phyloP scores from a whole-genome alignment of 208 protist genomes.

The Kentomonas sorsogonicus region DNA sequence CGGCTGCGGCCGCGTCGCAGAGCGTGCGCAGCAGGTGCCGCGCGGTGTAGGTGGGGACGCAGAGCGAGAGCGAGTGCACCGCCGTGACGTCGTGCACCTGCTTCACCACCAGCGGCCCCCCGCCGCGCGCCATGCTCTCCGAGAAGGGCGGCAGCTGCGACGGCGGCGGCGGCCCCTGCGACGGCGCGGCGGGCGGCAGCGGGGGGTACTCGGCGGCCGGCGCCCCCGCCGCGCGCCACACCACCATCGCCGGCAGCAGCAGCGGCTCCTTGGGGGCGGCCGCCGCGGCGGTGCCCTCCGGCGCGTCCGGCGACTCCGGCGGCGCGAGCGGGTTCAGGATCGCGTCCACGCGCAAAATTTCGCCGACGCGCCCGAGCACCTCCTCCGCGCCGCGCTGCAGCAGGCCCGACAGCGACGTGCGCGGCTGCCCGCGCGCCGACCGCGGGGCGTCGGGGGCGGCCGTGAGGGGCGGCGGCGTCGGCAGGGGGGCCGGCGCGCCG shows the following conservation, averaged over 20 bases:
- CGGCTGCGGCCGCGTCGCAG: constrained; percentile 16
- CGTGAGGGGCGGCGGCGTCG: not conserved
- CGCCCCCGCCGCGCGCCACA: constrained; percentile 28
- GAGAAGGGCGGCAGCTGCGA: constrained; percentile 19
- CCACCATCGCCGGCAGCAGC: constrained; percentile 29
- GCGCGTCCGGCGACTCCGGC: constrained; percentile 9
- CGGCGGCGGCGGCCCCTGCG: constrained; percentile 16
- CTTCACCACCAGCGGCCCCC: constrained; percentile 66
- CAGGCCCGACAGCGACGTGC: constrained; percentile 22
- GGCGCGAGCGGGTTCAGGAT: constrained; percentile 28
- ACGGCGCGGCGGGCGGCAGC: constrained; percentile 23
- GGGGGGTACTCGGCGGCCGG: constrained; percentile 34
- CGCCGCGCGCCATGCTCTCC: constrained; percentile 24
- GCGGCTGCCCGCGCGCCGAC: constrained; percentile 13
- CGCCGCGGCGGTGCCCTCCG: constrained; percentile 11
- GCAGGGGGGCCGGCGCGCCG: constrained; percentile 6
- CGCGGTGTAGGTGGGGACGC: constrained; percentile 60
- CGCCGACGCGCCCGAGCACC: constrained; percentile 25
- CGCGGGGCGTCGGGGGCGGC: constrained; percentile 1
- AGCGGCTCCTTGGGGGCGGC: constrained; percentile 15
- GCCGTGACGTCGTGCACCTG: constrained; percentile 46
- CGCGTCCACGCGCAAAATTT: constrained; percentile 38
- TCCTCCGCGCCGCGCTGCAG: constrained; percentile 31
- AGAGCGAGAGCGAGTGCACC: constrained; percentile 60
- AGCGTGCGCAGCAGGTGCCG: constrained; percentile 49